Evolutionary conservation across 108 stramenopile species (phyloP).

Genomic region (Pseudonitzschia pungens): DNA sequence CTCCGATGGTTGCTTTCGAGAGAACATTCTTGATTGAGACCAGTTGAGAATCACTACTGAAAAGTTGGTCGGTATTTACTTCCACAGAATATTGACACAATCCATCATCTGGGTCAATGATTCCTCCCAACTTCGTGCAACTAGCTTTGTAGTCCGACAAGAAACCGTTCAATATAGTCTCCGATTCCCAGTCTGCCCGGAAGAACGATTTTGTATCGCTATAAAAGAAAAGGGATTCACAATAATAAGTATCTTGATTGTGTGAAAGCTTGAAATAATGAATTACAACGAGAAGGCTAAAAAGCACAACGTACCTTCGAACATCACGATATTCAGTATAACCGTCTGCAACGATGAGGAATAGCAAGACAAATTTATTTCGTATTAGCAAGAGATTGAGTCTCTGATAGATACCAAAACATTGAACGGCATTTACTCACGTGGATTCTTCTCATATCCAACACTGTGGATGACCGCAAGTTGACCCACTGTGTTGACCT

Average conservation of each 20-base stretch:
- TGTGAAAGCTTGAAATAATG: neutral
- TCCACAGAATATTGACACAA: constrained; percentile 23
- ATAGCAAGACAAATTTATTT: too few relatives aligned
- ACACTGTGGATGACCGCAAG: constrained; percentile 61
- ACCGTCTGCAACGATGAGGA: too few relatives aligned
- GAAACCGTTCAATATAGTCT: constrained; percentile 1
- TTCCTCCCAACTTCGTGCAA: constrained; percentile 3
- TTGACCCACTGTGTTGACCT: constrained; percentile 50
- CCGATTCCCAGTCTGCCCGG: constrained; percentile 13
- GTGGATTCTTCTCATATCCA: too few relatives aligned
- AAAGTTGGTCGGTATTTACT: constrained; percentile 15
- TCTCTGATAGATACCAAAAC: too few relatives aligned
- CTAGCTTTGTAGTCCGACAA: constrained; percentile 8
- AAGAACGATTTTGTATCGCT: constrained; percentile 19
- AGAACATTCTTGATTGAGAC: constrained; percentile 26
- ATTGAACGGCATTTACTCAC: too few relatives aligned
- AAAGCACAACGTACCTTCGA: too few relatives aligned
- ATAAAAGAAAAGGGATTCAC: neutral
- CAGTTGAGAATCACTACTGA: neutral
- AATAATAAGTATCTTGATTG: neutral
- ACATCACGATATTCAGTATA: too few relatives aligned
- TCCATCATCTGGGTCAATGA: constrained; percentile 13
- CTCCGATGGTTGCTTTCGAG: constrained; percentile 36
- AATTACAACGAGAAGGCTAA: neutral
- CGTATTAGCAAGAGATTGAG: too few relatives aligned